Base-by-base conservation (phyloP, 257 asterid genomes). In the Orobanche coerulescens region DNA sequence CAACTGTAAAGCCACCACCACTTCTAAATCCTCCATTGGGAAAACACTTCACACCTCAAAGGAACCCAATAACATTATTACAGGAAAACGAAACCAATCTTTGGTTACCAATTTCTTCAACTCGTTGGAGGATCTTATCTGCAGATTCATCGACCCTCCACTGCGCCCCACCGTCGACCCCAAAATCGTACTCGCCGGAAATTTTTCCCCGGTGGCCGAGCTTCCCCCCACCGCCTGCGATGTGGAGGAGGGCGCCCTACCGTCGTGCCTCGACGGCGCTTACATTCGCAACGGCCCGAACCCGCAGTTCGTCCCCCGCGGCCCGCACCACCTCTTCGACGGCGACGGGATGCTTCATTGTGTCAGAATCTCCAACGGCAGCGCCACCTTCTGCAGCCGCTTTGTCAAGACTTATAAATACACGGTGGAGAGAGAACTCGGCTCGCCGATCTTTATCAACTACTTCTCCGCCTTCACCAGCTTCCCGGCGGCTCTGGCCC, bases 261-360 rank as follows among this genome's bases (percentile, higher is more conserved):
- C n/a, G n/a, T n/a, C n/a, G n/a, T n/a, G n/a, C n/a, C n/a, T n/a
- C n/a, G n/a, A n/a, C n/a, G n/a, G n/a, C n/a, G n/a, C n/a, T n/a
- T n/a, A n/a, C n/a, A n/a, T n/a, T n/a, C n/a, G n/a, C n/a, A 81
- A 81, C 28, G 88, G 85, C 30, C 88, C 85, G 8, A 82, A 82
- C 36, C 84, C 88, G 39, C 89, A 79, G 18, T 71, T 74, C 69
- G 51, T 58, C 26, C 82, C 89, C 2, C 31, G 31, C 31, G 85
- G 88, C 0, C 83, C 83, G 1, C 76, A 79, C 75, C 83, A 82
- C 50, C 46, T 69, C 22, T 74, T 72, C 0, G 85, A 82, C 0
- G 85, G 88, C 1, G 85, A 82, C 31, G 83, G 88, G 30, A 82
- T 82, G 88, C 83, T n/a, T n/a, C n/a, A n/a, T n/a, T n/a, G n/a